Base-by-base conservation (phyloP, 495 filamentous ascomycete genomes). In the Aspergillus steynii region DNA sequence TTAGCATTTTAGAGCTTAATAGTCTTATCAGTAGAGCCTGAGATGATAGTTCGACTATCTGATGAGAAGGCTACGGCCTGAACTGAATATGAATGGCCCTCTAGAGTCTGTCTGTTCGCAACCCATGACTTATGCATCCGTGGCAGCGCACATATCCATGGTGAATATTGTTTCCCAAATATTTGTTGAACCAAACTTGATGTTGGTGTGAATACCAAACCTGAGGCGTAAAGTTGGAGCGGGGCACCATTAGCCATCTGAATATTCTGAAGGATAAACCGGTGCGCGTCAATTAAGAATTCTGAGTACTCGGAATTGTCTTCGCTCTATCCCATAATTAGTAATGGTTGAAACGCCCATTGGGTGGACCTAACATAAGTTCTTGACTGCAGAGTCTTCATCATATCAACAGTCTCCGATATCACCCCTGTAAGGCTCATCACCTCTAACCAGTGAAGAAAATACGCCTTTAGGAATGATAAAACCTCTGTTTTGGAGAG, bases 401-500 rank as follows among this genome's bases (percentile, higher is more conserved):
- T 53, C 15, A 32, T 32, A 29, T n/a, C 26, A 53, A 53, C 26
- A 28, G 26, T 32, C 51, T 53, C 51, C 25, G 51, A 53, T 29
- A 32, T n/a, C 26, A 28, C 15, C 29, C 71, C 68, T 15, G 80
- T n/a, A 27, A 80, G 62, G 60, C 71, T 65, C 48, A 80, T 59
- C 26, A 66, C 74, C 64, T 81, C 74, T 25, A 81, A 53, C 76
- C 71, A 78, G 63, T 73, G 68, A 47, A 83, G 73, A 29, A 83
- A 69, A 67, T 82, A 70, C 58, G 67, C 50, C 50, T 62, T 49
- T 27, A 82, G 61, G 32, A 82, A 82, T 15, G 26, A 47, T 52
- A 55, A 58, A n/a, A 53, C 14, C 29, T 29, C 29, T n/a, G 27
- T 53, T 29, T 53, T 14, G 25, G 51, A 53, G 26, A n/a, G 15